Evolutionary conservation across 441 rosid species (phyloP).

Genomic region (Populus hybrid): DNA sequence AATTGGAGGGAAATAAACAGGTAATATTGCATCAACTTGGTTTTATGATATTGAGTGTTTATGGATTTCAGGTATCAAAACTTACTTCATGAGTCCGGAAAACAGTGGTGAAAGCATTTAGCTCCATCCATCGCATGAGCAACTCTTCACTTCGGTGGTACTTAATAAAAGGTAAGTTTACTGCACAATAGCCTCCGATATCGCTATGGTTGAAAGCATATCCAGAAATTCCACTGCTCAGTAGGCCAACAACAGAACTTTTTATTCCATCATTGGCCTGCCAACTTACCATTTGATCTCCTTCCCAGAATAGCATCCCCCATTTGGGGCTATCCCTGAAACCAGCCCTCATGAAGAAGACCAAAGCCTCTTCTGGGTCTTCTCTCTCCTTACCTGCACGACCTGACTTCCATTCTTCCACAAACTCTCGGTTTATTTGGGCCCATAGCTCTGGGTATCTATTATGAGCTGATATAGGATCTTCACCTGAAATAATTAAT

Average conservation of each 20-base stretch:
- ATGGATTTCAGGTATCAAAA: slow-evolving; percentile 10
- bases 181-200: slow-evolving; percentile 70
- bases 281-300: slow-evolving; percentile 85
- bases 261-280: slow-evolving; percentile 73
- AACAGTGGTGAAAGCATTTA: slow-evolving; percentile 59
- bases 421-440: slow-evolving; percentile 60
- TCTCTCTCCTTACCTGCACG: slow-evolving; percentile 30
- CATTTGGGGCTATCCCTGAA: slow-evolving; percentile 68
- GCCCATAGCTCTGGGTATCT: slow-evolving; percentile 82
- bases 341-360: slow-evolving; percentile 75
- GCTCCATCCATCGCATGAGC: slow-evolving; percentile 76
- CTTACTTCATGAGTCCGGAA: slow-evolving; percentile 74
- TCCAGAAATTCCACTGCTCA: slow-evolving; percentile 65
- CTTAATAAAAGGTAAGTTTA: slow-evolving; percentile 50
- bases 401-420: slow-evolving; percentile 57
- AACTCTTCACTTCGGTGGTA: slow-evolving; percentile 63
- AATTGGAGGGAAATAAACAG: neutral
- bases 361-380: slow-evolving; percentile 43
- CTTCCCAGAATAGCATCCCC: slow-evolving; percentile 83
- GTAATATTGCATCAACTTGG: neutral
- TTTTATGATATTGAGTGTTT: slow-evolving; percentile 1
- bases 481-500: slow-evolving; percentile 48
- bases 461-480: slow-evolving; percentile 64
- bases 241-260: slow-evolving; percentile 66
- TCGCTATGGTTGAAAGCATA: slow-evolving; percentile 74